Conservation (phyloP, 176 grass and related monocot species). For the Secale cereale region DNA sequence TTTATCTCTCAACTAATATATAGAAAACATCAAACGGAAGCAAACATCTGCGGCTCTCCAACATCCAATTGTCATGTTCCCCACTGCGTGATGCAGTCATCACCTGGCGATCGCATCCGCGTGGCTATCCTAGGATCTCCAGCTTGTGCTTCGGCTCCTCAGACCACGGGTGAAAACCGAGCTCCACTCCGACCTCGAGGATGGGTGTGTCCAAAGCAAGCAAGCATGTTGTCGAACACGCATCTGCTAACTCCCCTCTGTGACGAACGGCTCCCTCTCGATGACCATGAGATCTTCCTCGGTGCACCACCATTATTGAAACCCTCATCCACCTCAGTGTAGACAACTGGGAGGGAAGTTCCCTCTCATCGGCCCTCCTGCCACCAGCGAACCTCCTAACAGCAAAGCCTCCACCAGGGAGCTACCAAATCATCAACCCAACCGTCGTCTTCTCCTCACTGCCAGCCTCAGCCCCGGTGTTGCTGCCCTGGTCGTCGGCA, state of each 20-base stretch:
- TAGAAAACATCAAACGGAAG: conserved; percentile 5
- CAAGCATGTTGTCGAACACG: too few relatives aligned
- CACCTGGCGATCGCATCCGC: too few relatives aligned
- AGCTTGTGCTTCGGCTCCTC: too few relatives aligned
- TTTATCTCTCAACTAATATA: not conserved
- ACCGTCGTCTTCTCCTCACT: conserved; percentile 45
- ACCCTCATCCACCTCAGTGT: conserved; percentile 61
- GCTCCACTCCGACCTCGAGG: too few relatives aligned
- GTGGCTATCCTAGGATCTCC: too few relatives aligned
- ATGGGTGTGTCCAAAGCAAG: too few relatives aligned
- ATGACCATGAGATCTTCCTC: not conserved
- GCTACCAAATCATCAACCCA: conserved; percentile 64
- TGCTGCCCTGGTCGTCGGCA: conserved; percentile 15
- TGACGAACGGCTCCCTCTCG: too few relatives aligned
- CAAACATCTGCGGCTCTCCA: not conserved
- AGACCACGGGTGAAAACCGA: too few relatives aligned
- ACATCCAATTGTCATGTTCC: not conserved
- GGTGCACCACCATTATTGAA: conserved; percentile 41
- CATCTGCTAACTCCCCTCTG: too few relatives aligned
- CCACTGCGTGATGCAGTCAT: not conserved
- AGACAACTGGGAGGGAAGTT: conserved; percentile 48
- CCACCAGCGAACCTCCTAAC: conserved; percentile 64
- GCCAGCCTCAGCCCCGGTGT: not conserved
- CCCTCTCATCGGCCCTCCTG: conserved; percentile 38
- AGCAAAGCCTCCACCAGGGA: conserved; percentile 64